A percentile compares a stretch with the other conserved stretches of the same genome.
Conservation (phyloP, 805 yeast species). For the Brettanomyces anomalus region DNA sequence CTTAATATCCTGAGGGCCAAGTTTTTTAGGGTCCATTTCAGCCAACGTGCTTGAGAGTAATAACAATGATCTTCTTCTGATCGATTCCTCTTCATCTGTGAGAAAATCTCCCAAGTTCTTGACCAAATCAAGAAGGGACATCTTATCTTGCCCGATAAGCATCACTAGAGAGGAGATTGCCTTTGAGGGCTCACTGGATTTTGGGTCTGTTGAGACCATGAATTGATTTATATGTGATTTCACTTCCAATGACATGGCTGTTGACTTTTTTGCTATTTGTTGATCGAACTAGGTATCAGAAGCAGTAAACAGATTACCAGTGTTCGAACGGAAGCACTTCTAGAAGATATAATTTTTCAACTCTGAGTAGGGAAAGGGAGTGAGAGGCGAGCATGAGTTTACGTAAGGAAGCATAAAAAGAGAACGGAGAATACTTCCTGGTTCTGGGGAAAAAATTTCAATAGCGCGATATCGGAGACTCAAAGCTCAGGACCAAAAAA, state of each 20-base stretch:
- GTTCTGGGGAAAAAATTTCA: neutral
- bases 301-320: no score
- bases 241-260: slow-evolving; percentile 14
- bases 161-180: slow-evolving; percentile 23
- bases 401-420: no score
- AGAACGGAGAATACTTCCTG: neutral
- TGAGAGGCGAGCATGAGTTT: neutral
- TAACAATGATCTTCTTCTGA: slow-evolving; percentile 31
- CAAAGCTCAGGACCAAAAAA: no score
- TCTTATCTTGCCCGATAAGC: slow-evolving; percentile 12
- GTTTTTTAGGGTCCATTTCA: slow-evolving; percentile 16
- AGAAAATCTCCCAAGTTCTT: slow-evolving; percentile 37
- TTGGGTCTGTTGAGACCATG: slow-evolving; percentile 32
- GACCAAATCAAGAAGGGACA: slow-evolving; percentile 35
- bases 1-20: slow-evolving; percentile 35
- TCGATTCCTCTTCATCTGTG: slow-evolving; percentile 36
- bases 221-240: slow-evolving; percentile 25
- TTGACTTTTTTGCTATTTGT: no score
- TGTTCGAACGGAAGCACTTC: no score
- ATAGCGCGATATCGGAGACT: no score
- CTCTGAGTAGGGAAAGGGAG: neutral
- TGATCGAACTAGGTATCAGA: no score
- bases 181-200: slow-evolving; percentile 17
- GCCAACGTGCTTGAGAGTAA: slow-evolving; percentile 32
- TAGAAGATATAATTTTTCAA: no score